These are phyloP conservation scores for Curvularia spicifera DNA, from an alignment of 2,329 filamentous ascomycete species.

Conservation along the genomic window DNA sequence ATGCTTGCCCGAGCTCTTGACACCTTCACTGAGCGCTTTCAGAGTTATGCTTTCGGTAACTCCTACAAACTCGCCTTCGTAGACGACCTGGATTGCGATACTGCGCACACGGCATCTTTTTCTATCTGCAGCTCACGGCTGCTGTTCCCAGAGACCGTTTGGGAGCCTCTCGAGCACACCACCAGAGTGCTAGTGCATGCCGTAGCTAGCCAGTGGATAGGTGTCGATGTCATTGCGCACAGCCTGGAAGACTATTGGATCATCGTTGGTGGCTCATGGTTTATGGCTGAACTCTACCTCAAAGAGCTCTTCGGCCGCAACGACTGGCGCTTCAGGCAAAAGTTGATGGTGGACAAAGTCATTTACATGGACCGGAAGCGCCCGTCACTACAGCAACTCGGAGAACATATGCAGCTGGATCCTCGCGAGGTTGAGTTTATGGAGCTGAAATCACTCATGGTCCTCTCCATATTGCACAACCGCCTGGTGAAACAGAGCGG, in stretches of 20 bases:
- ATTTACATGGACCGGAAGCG: slow-evolving; percentile 81
- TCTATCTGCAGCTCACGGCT: slow-evolving; percentile 87
- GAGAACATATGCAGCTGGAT: slow-evolving; percentile 77
- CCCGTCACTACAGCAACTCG: slow-evolving; percentile 82
- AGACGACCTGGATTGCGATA: slow-evolving; percentile 81
- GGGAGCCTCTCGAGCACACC: slow-evolving; percentile 82
- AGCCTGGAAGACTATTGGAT: slow-evolving; percentile 85
- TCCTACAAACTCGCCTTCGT: slow-evolving; percentile 95
- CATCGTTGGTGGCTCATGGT: slow-evolving; percentile 87
- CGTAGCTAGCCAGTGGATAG: slow-evolving; percentile 90
- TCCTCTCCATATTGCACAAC: slow-evolving; percentile 92
- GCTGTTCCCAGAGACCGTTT: slow-evolving; percentile 81
- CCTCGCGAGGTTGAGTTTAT: slow-evolving; percentile 89
- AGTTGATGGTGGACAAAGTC: slow-evolving; percentile 79
- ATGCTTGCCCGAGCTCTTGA: slow-evolving; percentile 87
- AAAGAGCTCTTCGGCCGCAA: slow-evolving; percentile 91
- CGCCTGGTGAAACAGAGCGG: slow-evolving; percentile 87
- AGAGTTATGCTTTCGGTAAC: slow-evolving; percentile 81
- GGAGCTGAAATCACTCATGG: slow-evolving; percentile 84
- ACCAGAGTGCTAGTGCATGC: slow-evolving; percentile 83
- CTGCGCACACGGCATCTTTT: slow-evolving; percentile 78
- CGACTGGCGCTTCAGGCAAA: slow-evolving; percentile 89
- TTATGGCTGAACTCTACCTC: slow-evolving; percentile 94
- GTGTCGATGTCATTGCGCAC: slow-evolving; percentile 88
- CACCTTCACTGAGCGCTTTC: slow-evolving; percentile 85